These are phyloP conservation scores for Xerocomus potaroensis DNA, from an alignment of 768 basidiomycete genomes.

Conservation along the genomic window DNA sequence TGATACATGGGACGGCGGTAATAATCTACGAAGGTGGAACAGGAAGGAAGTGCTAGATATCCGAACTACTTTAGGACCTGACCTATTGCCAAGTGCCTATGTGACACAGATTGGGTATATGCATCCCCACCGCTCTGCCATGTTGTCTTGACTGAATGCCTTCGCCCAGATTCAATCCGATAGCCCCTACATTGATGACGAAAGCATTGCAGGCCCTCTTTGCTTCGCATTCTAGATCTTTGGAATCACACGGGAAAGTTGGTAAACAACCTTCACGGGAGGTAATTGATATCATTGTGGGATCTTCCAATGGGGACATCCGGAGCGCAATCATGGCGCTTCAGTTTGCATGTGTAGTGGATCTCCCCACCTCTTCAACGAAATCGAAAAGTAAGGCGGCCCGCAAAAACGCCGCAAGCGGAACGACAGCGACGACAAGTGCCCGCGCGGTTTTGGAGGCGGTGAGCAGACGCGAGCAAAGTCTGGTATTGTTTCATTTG, in stretches of 20 bases:
- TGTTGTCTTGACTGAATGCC: constrained; percentile 1
- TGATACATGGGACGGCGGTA: constrained; percentile 44
- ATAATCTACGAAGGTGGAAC: constrained; percentile 40
- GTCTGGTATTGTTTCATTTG: constrained; percentile 84
- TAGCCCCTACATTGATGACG: constrained; percentile 80
- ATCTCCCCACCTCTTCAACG: constrained; percentile 18
- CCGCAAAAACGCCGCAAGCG: constrained; percentile 26
- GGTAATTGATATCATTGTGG: constrained; percentile 69
- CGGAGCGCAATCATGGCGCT: constrained; percentile 90
- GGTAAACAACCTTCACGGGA: constrained; percentile 53
- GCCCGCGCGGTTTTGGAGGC: constrained; percentile 54
- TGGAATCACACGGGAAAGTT: constrained; percentile 4
- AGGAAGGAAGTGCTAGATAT: constrained; percentile 59
- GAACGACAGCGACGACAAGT: constrained; percentile 13
- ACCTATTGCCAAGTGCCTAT: constrained; percentile 64
- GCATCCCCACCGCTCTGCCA: not conserved
- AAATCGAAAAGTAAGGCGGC: constrained; percentile 27
- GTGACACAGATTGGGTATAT: constrained; percentile 78
- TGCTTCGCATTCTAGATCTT: constrained; percentile 41
- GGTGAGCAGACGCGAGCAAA: constrained; percentile 80
- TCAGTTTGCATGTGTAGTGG: constrained; percentile 71
- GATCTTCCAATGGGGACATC: constrained; percentile 85
- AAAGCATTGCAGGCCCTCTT: constrained; percentile 69
- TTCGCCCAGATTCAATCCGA: constrained; percentile 75
- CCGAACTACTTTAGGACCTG: constrained; percentile 64